Evolutionary conservation across 1,284 basidiomycete species (phyloP).

Genomic region (Cryptococcus deneoformans): DNA sequence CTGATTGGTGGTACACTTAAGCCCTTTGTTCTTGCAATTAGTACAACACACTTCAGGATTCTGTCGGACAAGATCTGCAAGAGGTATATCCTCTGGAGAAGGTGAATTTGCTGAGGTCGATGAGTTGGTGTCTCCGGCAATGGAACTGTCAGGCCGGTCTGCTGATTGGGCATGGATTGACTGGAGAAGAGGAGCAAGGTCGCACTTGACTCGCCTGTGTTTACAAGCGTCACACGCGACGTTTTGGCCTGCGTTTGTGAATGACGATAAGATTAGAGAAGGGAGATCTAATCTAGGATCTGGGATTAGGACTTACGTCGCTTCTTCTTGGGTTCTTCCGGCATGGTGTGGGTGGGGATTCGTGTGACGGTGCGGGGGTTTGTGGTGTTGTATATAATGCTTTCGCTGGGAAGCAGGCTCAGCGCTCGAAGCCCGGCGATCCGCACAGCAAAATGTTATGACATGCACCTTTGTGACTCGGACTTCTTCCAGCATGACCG

Average conservation of each 20-base stretch:
- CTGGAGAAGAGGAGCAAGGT: slow-evolving; percentile 25
- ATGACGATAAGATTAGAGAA: background rate
- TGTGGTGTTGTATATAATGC: too few relatives aligned
- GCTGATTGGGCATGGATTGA: background rate
- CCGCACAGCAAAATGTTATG: too few relatives aligned
- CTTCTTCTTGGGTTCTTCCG: slow-evolving; percentile 26
- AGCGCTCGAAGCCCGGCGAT: too few relatives aligned
- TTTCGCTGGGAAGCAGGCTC: too few relatives aligned
- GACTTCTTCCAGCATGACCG: too few relatives aligned
- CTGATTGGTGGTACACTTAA: slow-evolving; percentile 36
- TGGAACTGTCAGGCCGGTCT: background rate
- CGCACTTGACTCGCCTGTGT: slow-evolving; percentile 39
- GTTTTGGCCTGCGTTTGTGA: slow-evolving; percentile 27
- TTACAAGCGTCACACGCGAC: slow-evolving; percentile 42
- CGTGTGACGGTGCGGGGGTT: background rate
- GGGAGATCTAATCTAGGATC: background rate
- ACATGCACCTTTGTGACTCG: too few relatives aligned
- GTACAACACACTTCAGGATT: slow-evolving; percentile 34
- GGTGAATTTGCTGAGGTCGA: background rate
- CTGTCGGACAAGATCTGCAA: slow-evolving; percentile 25
- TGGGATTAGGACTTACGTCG: slow-evolving; percentile 19
- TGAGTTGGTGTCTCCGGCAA: background rate
- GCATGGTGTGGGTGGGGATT: slow-evolving; percentile 1
- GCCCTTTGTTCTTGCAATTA: slow-evolving; percentile 36
- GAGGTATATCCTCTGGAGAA: slow-evolving; percentile 2